phyloP scores from a whole-genome alignment of 108 stramenopile genomes.

The Chaetoceros muelleri region DNA sequence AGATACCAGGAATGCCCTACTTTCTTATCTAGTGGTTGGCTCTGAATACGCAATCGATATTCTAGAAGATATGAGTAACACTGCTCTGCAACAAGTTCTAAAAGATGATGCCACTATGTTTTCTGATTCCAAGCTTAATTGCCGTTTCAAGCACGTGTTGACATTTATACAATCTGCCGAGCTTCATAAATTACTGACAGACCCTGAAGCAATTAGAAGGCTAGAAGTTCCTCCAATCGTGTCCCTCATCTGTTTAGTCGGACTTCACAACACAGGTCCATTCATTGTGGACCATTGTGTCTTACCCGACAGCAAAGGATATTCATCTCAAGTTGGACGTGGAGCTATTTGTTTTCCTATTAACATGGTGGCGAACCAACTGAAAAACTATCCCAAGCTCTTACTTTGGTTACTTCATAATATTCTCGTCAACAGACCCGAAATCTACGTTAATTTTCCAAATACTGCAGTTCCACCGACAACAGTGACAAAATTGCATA shows the following conservation, averaged over 20 bases:
- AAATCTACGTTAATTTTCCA: constrained; percentile 74
- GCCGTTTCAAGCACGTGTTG: background rate
- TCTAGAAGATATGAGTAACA: too few species aligned
- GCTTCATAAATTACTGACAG: background rate
- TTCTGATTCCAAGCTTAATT: too few species aligned
- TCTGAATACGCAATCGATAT: too few species aligned
- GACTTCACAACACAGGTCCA: constrained; percentile 32
- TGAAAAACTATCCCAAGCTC: constrained; percentile 43
- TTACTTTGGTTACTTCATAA: constrained; percentile 71
- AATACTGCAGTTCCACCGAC: constrained; percentile 56
- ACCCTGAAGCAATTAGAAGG: background rate
- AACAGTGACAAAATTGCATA: constrained; percentile 54
- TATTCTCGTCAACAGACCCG: constrained; percentile 52
- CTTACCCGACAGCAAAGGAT: constrained; percentile 18
- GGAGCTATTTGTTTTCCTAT: constrained; percentile 37
- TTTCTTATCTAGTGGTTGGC: too few species aligned
- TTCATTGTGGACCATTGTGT: constrained; percentile 73
- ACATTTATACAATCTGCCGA: background rate
- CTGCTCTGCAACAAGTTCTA: too few species aligned
- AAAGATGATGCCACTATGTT: too few species aligned
- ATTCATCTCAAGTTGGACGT: background rate
- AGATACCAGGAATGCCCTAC: too few species aligned
- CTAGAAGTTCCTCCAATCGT: constrained; percentile 38
- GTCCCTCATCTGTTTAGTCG: constrained; percentile 54
- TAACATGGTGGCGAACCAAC: constrained; percentile 51